phyloP scores from a whole-genome alignment of 495 filamentous ascomycete genomes.

The Mytilinidion resinicola region DNA sequence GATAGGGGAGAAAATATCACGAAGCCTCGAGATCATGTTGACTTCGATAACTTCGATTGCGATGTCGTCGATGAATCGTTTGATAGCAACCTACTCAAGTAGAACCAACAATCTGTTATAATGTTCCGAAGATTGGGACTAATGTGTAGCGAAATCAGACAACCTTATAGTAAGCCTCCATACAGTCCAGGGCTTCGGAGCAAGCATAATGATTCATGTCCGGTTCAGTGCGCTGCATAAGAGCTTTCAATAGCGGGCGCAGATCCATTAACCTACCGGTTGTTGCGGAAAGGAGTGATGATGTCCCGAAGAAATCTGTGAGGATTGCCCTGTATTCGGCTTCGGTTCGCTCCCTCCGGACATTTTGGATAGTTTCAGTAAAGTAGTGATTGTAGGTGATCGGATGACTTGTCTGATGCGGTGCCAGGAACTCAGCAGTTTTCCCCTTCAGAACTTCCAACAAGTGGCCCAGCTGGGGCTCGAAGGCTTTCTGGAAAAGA shows the following conservation, averaged over 20 bases:
- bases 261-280: background rate
- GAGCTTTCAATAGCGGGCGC: background rate
- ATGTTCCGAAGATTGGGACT: conserved; percentile 6
- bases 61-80: conserved; percentile 58
- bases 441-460: conserved; percentile 3
- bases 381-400: conserved; percentile 19
- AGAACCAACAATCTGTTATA: too few species aligned
- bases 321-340: background rate
- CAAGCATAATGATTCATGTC: conserved; percentile 24
- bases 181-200: conserved; percentile 22
- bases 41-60: conserved; percentile 43
- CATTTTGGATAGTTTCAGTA: conserved; percentile 12
- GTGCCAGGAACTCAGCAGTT: conserved; percentile 2
- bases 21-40: conserved; percentile 11
- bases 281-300: background rate
- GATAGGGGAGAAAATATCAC: conserved; percentile 29
- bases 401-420: conserved; percentile 10
- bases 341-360: background rate
- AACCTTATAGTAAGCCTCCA: conserved; percentile 32
- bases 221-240: conserved; percentile 5
- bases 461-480: background rate
- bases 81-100: conserved; percentile 48
- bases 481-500: conserved; percentile 6
- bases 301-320: background rate
- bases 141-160: conserved; percentile 21